These are phyloP conservation scores for Zymoseptoria crescenta DNA, from an alignment of 2,329 filamentous ascomycete genomes.

Conservation along the genomic window DNA sequence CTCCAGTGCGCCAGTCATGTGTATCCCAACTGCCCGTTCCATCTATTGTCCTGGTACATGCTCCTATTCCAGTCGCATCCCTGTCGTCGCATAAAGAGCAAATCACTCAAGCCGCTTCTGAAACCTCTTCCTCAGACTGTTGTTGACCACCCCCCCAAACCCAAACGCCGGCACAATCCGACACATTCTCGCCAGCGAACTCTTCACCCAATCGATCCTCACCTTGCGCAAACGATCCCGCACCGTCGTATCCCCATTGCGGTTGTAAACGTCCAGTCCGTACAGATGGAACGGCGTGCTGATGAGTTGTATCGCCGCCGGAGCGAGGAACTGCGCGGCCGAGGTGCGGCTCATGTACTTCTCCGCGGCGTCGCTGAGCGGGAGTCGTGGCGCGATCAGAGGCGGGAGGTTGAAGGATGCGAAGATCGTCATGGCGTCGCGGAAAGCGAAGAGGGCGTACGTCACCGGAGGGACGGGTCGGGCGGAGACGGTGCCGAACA, in stretches of 20 bases:
- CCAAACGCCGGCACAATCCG: slow-evolving; percentile 86
- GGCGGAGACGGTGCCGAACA: slow-evolving; percentile 60
- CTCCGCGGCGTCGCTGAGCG: slow-evolving; percentile 36
- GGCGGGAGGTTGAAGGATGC: slow-evolving; percentile 86
- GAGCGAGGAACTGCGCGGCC: slow-evolving; percentile 71
- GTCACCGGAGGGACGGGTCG: slow-evolving; percentile 57
- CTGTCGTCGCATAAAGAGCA: neutral
- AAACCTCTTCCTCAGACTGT: slow-evolving; percentile 56
- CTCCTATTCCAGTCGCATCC: neutral
- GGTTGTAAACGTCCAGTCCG: slow-evolving; percentile 80
- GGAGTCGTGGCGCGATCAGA: slow-evolving; percentile 63
- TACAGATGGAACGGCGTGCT: slow-evolving; percentile 80
- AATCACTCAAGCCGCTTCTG: slow-evolving; percentile 53
- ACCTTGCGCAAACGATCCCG: slow-evolving; percentile 59
- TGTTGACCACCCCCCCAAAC: slow-evolving; percentile 78
- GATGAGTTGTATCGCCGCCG: slow-evolving; percentile 68
- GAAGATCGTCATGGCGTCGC: slow-evolving; percentile 85
- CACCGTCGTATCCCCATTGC: slow-evolving; percentile 44
- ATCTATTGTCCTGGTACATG: neutral
- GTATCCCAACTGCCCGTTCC: neutral
- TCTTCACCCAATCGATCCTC: slow-evolving; percentile 67
- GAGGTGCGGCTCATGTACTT: slow-evolving; percentile 43
- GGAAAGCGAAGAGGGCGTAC: slow-evolving; percentile 69
- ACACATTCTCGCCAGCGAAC: slow-evolving; percentile 66
- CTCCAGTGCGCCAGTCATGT: neutral